A percentile compares a stretch with the other conserved stretches of the same genome.
Evolutionary conservation across 2,329 filamentous ascomycete species (phyloP).

Genomic region (Herpotrichia juniperi): DNA sequence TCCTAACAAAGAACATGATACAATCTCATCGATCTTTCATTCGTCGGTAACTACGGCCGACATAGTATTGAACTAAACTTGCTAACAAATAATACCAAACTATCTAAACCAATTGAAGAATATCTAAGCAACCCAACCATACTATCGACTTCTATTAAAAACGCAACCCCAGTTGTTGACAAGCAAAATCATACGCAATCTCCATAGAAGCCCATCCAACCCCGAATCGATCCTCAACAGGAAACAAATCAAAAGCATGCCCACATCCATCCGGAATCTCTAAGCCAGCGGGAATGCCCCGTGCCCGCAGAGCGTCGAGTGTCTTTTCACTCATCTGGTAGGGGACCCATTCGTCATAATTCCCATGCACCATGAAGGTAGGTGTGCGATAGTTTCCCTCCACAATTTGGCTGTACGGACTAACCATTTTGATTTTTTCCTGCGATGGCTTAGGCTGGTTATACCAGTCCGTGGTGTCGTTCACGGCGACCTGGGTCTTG

Average conservation of each 20-base stretch:
- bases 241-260: slow-evolving; percentile 15
- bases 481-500: background rate
- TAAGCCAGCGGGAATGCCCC: slow-evolving; percentile 3
- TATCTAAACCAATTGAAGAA: too few relatives aligned
- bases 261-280: slow-evolving; percentile 4
- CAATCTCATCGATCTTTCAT: too few relatives aligned
- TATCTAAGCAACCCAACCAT: too few relatives aligned
- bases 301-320: slow-evolving; percentile 1
- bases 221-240: too few relatives aligned
- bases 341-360: slow-evolving; percentile 11
- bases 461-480: background rate
- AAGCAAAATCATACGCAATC: too few relatives aligned
- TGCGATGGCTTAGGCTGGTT: background rate
- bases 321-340: slow-evolving; percentile 4
- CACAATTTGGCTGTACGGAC: slow-evolving; percentile 8
- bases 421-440: slow-evolving; percentile 3
- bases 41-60: too few relatives aligned
- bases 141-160: too few relatives aligned
- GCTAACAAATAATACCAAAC: too few relatives aligned
- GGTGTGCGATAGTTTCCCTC: slow-evolving; percentile 8
- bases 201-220: too few relatives aligned
- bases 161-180: too few relatives aligned
- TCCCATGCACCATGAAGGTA: slow-evolving; percentile 14
- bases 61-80: too few relatives aligned
- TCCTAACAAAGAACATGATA: too few relatives aligned